Base-by-base conservation (phyloP, 352 stramenopile species). In the Poterioochromonas sp. region DNA sequence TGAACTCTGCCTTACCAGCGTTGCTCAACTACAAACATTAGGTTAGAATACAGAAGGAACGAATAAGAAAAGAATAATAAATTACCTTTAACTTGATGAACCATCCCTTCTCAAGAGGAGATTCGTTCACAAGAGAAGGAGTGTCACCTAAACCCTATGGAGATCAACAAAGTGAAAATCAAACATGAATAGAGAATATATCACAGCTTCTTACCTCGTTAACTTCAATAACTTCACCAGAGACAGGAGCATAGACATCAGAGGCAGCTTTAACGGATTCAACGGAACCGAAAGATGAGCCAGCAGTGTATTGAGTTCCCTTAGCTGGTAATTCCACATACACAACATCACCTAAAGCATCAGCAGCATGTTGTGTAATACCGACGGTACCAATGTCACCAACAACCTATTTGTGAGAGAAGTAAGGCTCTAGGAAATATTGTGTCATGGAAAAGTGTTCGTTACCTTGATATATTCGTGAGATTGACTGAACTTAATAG, bases 251-350 rank as follows among this genome's bases (percentile, higher is more conserved):
- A 86, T 98, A 99, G 73, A 98, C 91, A 76, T 99, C 95, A 39
- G 89, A 97, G 35, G 95, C 95, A 63, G 95, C 95, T 89, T 99
- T 99, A 68, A 99, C 95, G 37, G 94, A 98, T 86, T 99, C 95
- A 1, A 99, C 95, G 54, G 91, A 93, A 78, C 93, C 95, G 83
- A 98, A 98, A 41, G 85, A 83, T 41, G 98, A 89, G 54, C 90
- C 93, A 82, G 95, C 96, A 35, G 90, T 84, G 81, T 98, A 96
- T 76, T 90, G 86, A 79, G 97, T 90, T 49, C 92, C 95, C 49
- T 97, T 86, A 20, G 90, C 84, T 34, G 95, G 95, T 76, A 99
- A 86, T 79, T 98, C 94, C 15, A 99, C 94, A 85, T 95, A 98
- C 54, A 99, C 95, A 82, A 94, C 90, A 83, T 99, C 95, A 58